Conservation (phyloP, 2,329 filamentous ascomycete genomes). For the Cladosporium cucumerinum region DNA sequence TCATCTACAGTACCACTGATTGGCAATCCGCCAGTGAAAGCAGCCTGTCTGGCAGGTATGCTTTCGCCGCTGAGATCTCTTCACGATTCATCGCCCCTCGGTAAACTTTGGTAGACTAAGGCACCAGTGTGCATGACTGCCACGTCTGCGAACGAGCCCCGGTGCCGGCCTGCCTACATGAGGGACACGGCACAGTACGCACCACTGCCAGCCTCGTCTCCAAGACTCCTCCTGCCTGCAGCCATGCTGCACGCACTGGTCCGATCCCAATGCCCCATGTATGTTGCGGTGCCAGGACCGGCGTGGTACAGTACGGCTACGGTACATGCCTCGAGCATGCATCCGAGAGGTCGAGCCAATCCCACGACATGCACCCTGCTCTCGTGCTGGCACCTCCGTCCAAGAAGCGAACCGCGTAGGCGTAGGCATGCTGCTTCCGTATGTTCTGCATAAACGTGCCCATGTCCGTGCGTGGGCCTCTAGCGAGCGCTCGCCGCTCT, state of each 20-base stretch:
- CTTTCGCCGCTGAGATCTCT: background rate
- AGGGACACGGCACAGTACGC: background rate
- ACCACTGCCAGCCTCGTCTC: background rate
- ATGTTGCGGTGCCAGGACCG: background rate
- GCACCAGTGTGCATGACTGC: background rate
- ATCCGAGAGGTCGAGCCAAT: background rate
- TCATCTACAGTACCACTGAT: background rate
- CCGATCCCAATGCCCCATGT: background rate
- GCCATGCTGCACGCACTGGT: background rate
- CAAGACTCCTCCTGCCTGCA: background rate
- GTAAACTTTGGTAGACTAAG: background rate
- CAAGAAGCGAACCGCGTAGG: background rate
- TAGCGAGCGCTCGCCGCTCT: background rate
- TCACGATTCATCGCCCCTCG: background rate
- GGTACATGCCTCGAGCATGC: background rate
- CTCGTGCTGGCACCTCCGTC: background rate
- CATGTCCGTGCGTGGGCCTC: background rate
- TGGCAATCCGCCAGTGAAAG: background rate
- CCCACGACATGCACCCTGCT: background rate
- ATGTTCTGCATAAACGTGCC: constrained; percentile 1
- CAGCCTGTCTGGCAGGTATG: background rate
- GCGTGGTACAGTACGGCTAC: background rate
- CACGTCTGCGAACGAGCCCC: background rate
- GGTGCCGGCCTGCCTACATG: background rate
- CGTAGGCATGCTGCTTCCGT: constrained; percentile 1